Conservation (phyloP, 805 yeast genomes). For the Yarrowia deformans region DNA sequence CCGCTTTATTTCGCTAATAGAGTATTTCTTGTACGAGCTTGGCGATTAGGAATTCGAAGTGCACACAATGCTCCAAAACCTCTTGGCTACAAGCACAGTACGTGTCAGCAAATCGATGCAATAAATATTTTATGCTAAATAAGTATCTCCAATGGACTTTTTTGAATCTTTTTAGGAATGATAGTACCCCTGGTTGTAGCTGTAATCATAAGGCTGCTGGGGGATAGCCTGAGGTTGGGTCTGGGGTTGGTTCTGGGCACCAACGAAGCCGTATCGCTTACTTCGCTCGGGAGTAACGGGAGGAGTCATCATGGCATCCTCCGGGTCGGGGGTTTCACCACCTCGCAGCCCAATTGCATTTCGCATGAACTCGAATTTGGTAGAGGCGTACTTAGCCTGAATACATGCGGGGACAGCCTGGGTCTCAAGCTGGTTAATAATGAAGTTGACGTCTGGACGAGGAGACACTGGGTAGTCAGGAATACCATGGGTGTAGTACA, state of each 20-base stretch:
- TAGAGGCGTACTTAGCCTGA: slow-evolving; percentile 31
- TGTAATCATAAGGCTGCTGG: slow-evolving; percentile 14
- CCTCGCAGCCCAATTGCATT: slow-evolving; percentile 26
- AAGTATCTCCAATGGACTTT: slow-evolving; percentile 20
- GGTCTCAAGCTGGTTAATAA: slow-evolving; percentile 36
- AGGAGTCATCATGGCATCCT: slow-evolving; percentile 27
- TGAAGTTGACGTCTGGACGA: slow-evolving; percentile 38
- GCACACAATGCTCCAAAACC: no score
- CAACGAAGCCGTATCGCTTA: slow-evolving; percentile 26
- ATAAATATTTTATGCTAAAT: slow-evolving; percentile 36
- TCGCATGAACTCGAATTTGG: slow-evolving; percentile 37
- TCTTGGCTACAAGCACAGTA: no score
- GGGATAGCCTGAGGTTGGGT: slow-evolving; percentile 10
- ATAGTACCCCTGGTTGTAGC: slow-evolving; percentile 26
- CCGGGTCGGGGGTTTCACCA: slow-evolving; percentile 31
- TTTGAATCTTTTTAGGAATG: slow-evolving; percentile 17
- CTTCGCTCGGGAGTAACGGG: slow-evolving; percentile 37
- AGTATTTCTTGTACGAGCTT: neutral
- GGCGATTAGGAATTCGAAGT: neutral
- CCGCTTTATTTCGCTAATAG: neutral
- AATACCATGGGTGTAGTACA: slow-evolving; percentile 33
- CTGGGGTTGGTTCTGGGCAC: slow-evolving; percentile 26
- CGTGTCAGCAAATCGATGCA: slow-evolving; percentile 12
- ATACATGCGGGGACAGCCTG: slow-evolving; percentile 32
- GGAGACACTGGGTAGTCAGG: slow-evolving; percentile 37